phyloP scores from a whole-genome alignment of 2,329 filamentous ascomycete genomes.

The Colletotrichum tofieldiae region DNA sequence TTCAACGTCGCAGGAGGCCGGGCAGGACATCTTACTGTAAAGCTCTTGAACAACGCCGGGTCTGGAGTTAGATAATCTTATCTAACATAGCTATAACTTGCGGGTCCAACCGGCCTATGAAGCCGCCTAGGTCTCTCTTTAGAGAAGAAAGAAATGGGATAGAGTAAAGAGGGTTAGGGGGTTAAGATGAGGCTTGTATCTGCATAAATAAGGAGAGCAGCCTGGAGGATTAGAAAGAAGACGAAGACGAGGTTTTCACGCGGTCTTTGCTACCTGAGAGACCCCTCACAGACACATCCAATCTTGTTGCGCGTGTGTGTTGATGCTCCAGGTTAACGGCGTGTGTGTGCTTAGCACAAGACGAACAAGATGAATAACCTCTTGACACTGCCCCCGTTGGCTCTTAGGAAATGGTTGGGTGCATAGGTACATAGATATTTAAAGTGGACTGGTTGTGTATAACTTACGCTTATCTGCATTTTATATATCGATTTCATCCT shows the following conservation, averaged over 20 bases:
- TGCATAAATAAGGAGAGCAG: too few species aligned
- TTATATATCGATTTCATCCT: too few species aligned
- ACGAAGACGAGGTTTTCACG: conserved; percentile 7
- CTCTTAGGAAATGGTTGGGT: too few species aligned
- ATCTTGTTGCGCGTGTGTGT: not conserved
- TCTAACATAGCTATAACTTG: not conserved
- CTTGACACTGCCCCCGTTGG: not conserved
- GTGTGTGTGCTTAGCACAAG: conserved; percentile 23
- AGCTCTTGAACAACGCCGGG: too few species aligned
- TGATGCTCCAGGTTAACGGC: not conserved
- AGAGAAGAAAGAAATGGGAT: not conserved
- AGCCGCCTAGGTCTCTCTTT: conserved; percentile 11
- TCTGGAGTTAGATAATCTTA: too few species aligned
- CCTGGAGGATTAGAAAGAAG: too few species aligned
- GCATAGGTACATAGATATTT: not conserved
- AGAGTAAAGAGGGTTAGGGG: not conserved
- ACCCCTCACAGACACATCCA: conserved; percentile 22
- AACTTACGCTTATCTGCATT: conserved; percentile 1
- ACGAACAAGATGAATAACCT: conserved; percentile 34
- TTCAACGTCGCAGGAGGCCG: too few species aligned
- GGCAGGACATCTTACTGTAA: too few species aligned
- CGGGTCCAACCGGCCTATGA: not conserved
- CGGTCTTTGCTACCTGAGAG: conserved; percentile 37
- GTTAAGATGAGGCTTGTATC: too few species aligned
- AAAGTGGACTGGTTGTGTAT: not conserved